Conservation (phyloP, 1,284 basidiomycete genomes). For the Cerioporus squamosus region DNA sequence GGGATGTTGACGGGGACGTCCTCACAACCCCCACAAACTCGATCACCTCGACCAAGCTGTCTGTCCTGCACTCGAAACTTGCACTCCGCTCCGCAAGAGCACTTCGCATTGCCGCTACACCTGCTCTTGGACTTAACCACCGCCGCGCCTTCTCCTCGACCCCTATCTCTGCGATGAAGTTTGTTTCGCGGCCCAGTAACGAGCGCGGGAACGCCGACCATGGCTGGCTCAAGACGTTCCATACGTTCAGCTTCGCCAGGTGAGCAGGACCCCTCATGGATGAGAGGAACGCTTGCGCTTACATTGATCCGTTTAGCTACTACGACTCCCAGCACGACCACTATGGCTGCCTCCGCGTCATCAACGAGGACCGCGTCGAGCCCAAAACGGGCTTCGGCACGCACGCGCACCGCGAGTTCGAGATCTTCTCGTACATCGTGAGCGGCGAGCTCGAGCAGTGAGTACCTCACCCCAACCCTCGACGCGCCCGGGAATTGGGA, state of each 20-base stretch:
- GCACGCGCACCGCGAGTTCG: constrained; percentile 85
- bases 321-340: constrained; percentile 59
- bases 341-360: constrained; percentile 70
- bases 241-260: constrained; percentile 85
- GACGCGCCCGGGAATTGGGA: not conserved
- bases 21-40: too few relatives aligned
- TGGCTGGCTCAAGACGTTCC: constrained; percentile 91
- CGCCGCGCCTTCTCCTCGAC: too few relatives aligned
- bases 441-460: constrained; percentile 82
- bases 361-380: constrained; percentile 92
- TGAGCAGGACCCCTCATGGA: constrained; percentile 38
- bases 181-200: constrained; percentile 61
- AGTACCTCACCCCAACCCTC: constrained; percentile 18
- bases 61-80: too few relatives aligned
- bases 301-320: constrained; percentile 49
- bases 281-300: not conserved
- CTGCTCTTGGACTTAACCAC: too few relatives aligned
- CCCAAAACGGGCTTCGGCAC: constrained; percentile 83
- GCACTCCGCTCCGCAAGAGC: too few relatives aligned
- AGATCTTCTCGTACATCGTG: constrained; percentile 91
- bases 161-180: constrained; percentile 37
- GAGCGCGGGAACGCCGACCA: constrained; percentile 84
- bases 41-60: too few relatives aligned
- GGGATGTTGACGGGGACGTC: too few relatives aligned
- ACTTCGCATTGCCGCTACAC: too few relatives aligned